These are phyloP conservation scores for Cordyceps fumosorosea DNA, from an alignment of 2,329 filamentous ascomycete species.

Conservation along the genomic window DNA sequence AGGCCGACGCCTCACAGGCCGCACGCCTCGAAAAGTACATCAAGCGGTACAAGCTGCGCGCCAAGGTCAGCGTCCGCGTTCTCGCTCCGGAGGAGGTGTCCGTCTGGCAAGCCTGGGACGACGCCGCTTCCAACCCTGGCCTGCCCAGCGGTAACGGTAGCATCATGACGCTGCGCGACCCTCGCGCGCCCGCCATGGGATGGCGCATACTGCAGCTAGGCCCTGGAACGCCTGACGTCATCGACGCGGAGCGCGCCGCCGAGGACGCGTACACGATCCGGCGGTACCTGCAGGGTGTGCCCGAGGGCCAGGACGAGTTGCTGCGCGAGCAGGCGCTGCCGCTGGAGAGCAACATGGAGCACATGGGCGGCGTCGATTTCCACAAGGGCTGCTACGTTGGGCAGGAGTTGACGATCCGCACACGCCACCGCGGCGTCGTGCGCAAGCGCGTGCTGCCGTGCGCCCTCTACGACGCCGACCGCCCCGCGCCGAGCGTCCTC, in stretches of 20 bases:
- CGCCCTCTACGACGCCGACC: conserved; percentile 54
- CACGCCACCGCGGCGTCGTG: conserved; percentile 88
- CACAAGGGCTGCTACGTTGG: conserved; percentile 95
- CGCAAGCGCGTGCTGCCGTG: conserved; percentile 84
- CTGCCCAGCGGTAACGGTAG: neutral
- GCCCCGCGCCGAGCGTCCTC: conserved; percentile 33
- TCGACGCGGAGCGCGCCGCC: conserved; percentile 40
- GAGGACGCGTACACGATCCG: conserved; percentile 64
- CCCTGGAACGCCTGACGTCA: conserved; percentile 21
- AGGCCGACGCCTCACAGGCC: conserved; percentile 68
- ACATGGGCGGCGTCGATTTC: conserved; percentile 82
- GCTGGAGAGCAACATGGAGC: conserved; percentile 83
- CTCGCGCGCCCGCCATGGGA: conserved; percentile 50
- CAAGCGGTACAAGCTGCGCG: conserved; percentile 77
- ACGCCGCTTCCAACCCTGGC: conserved; percentile 23
- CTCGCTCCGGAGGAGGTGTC: conserved; percentile 58
- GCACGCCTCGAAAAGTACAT: conserved; percentile 62
- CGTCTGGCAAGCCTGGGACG: conserved; percentile 72
- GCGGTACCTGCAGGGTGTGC: conserved; percentile 71
- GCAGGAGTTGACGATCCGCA: conserved; percentile 93
- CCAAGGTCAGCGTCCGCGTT: conserved; percentile 65
- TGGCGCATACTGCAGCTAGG: conserved; percentile 37
- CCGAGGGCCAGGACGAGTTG: conserved; percentile 82
- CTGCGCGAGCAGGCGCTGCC: conserved; percentile 65
- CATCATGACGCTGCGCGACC: conserved; percentile 40